A percentile compares a stretch with the other conserved stretches of the same genome.
Conservation (phyloP, 2,329 filamentous ascomycete genomes). For the Trichoderma koningiopsis region DNA sequence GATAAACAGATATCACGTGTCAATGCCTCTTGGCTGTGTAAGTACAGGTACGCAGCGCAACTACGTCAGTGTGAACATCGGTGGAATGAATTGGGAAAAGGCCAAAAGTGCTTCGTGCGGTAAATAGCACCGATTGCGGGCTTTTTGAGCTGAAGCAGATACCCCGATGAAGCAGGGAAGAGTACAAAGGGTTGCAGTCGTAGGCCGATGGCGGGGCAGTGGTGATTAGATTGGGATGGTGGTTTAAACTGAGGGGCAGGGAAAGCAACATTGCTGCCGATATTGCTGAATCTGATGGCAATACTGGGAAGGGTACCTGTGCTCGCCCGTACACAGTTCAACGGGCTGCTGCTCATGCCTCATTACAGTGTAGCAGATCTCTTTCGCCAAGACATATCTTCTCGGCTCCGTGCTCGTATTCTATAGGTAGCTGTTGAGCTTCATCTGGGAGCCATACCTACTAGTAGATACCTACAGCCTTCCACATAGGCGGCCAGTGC, state of each 20-base stretch:
- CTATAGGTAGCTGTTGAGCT: background rate
- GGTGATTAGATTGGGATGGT: background rate
- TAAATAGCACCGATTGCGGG: background rate
- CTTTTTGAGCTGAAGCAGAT: background rate
- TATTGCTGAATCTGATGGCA: background rate
- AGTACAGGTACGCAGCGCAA: background rate
- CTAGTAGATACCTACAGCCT: background rate
- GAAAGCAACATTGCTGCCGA: background rate
- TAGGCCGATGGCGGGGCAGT: background rate
- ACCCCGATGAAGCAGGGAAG: background rate
- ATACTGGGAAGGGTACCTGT: background rate
- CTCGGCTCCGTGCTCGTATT: background rate
- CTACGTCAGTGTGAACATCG: background rate
- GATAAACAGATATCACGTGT: conserved; percentile 24
- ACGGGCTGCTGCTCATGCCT: background rate
- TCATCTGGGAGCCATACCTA: background rate
- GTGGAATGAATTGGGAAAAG: background rate
- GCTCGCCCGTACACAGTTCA: background rate
- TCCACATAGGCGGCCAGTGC: background rate
- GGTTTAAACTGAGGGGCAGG: background rate
- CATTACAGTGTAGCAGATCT: background rate
- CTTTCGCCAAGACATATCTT: background rate
- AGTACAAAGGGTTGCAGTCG: background rate
- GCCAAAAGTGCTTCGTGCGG: background rate
- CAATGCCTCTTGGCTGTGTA: background rate